A percentile compares a stretch with the other conserved stretches of the same genome.
Conservation (phyloP, 2,329 filamentous ascomycete species). For the Xylariaceae sp. region DNA sequence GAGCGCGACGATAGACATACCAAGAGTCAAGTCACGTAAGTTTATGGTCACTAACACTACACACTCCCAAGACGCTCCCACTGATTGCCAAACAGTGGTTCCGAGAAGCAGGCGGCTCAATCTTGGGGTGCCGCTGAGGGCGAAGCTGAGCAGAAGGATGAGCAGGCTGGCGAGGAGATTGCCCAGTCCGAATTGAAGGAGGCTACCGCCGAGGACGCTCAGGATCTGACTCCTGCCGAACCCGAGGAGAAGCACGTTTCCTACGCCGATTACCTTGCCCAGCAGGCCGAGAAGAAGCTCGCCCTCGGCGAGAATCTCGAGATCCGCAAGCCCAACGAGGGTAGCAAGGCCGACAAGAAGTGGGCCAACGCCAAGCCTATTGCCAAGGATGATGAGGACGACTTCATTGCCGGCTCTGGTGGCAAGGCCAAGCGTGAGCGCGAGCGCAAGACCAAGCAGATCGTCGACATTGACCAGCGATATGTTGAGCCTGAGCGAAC, state of each 20-base stretch:
- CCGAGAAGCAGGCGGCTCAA: constrained; percentile 82
- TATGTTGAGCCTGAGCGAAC: constrained; percentile 66
- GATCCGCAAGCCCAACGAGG: constrained; percentile 89
- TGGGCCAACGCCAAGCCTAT: constrained; percentile 80
- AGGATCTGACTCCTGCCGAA: constrained; percentile 46
- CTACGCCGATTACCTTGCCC: constrained; percentile 80
- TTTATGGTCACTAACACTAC: background rate
- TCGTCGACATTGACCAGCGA: constrained; percentile 83
- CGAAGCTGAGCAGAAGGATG: constrained; percentile 80
- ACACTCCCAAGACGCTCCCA: too few species aligned
- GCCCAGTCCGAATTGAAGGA: constrained; percentile 82
- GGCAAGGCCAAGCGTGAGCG: constrained; percentile 83
- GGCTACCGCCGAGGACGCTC: constrained; percentile 44
- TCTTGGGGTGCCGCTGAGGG: constrained; percentile 86
- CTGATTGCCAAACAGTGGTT: constrained; percentile 49
- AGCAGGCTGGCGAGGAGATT: constrained; percentile 85
- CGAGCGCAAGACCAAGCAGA: constrained; percentile 87
- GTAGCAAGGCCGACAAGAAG: constrained; percentile 83
- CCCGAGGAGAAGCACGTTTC: constrained; percentile 86
- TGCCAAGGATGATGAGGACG: constrained; percentile 62
- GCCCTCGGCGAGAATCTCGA: constrained; percentile 61
- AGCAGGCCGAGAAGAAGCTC: constrained; percentile 68
- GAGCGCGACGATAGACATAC: constrained; percentile 55
- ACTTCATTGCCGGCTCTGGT: constrained; percentile 69
- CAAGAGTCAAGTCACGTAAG: constrained; percentile 42